Conservation (phyloP, 176 grass and related monocot genomes). For the Lolium multiflorum region DNA sequence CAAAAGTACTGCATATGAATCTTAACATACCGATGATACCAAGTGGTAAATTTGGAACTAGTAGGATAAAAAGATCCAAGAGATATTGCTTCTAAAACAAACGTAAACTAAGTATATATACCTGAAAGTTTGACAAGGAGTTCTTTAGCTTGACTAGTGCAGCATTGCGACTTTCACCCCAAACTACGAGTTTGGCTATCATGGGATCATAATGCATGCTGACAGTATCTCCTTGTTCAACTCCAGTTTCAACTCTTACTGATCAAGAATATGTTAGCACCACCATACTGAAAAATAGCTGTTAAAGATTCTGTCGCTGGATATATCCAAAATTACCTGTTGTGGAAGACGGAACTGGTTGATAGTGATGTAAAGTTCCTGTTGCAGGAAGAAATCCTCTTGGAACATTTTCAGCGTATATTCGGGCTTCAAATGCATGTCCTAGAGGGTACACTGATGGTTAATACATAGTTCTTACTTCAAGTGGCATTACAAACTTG, state of each 20-base stretch:
- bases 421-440: slow-evolving; percentile 95
- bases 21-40: slow-evolving; percentile 4
- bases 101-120: slow-evolving; percentile 37
- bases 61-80: slow-evolving; percentile 7
- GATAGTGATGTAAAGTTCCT: slow-evolving; percentile 89
- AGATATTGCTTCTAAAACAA: slow-evolving; percentile 1
- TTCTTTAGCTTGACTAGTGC: slow-evolving; percentile 92
- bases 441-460: slow-evolving; percentile 46
- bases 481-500: not conserved
- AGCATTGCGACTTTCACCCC: slow-evolving; percentile 82
- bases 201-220: slow-evolving; percentile 99
- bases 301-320: slow-evolving; percentile 1
- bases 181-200: slow-evolving; percentile 99
- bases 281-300: slow-evolving; percentile 20
- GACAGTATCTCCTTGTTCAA: slow-evolving; percentile 95
- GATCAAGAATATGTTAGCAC: slow-evolving; percentile 45
- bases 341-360: slow-evolving; percentile 58
- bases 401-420: slow-evolving; percentile 99
- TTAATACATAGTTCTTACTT: slow-evolving; percentile 37
- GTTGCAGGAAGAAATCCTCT: slow-evolving; percentile 96
- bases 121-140: slow-evolving; percentile 87
- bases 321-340: slow-evolving; percentile 56
- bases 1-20: slow-evolving; percentile 1
- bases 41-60: not conserved
- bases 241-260: slow-evolving; percentile 99